phyloP scores from a whole-genome alignment of 192 early-diverging fungal genomes.

The Linnemannia schmuckeri region DNA sequence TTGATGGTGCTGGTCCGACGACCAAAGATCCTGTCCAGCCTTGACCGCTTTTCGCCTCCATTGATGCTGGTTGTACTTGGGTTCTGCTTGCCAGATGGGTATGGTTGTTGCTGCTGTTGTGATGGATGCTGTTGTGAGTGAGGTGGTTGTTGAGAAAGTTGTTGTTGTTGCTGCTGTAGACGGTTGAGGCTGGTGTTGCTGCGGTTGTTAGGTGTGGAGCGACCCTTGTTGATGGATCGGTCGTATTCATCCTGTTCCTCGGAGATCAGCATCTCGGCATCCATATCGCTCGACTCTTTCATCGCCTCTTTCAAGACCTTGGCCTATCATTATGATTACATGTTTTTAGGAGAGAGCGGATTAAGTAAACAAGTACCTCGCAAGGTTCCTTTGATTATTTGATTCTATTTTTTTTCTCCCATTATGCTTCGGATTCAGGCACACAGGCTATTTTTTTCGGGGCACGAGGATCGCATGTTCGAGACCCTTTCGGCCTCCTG shows the following conservation, averaged over 20 bases:
- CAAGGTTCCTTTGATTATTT: not conserved
- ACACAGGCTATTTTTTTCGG: not conserved
- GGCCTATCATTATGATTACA: constrained; percentile 9
- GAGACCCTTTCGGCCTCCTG: not conserved
- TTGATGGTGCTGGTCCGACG: constrained; percentile 35
- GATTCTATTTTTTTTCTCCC: not conserved
- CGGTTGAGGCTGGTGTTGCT: constrained; percentile 40
- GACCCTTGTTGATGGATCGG: constrained; percentile 7
- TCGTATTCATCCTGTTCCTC: constrained; percentile 34
- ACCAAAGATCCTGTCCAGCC: constrained; percentile 42
- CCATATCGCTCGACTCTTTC: constrained; percentile 52
- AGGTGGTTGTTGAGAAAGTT: not conserved
- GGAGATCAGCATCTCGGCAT: constrained; percentile 40
- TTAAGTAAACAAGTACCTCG: not conserved
- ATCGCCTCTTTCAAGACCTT: constrained; percentile 54
- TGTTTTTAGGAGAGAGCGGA: not conserved
- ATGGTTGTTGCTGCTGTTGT: constrained; percentile 3
- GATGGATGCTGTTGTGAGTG: not conserved
- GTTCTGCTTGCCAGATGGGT: constrained; percentile 4
- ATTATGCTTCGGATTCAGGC: not conserved
- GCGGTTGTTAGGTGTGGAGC: constrained; percentile 17
- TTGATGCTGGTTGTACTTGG: not conserved
- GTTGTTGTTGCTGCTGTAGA: not conserved
- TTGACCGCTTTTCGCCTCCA: constrained; percentile 29
- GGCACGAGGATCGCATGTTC: not conserved